These are phyloP conservation scores for Drosera spatulata DNA, from an alignment of 179 eudicot species.

Conservation along the genomic window DNA sequence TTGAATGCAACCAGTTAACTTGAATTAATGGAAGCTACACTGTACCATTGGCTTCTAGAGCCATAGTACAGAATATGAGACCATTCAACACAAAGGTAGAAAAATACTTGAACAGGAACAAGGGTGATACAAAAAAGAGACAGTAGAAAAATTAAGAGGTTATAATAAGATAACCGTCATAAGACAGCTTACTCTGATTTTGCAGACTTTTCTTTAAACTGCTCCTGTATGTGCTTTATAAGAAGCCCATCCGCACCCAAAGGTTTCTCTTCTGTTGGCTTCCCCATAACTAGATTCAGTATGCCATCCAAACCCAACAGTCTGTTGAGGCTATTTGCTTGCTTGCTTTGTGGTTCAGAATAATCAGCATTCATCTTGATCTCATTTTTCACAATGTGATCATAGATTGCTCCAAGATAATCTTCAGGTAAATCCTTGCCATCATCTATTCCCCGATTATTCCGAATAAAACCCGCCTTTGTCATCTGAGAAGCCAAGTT, in stretches of 20 bases:
- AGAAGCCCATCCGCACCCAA: constrained; percentile 84
- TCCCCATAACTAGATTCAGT: constrained; percentile 84
- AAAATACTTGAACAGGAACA: not conserved
- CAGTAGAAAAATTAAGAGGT: not conserved
- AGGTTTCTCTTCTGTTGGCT: constrained; percentile 88
- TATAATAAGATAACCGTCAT: not conserved
- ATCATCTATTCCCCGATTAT: constrained; percentile 95
- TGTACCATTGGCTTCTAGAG: no score
- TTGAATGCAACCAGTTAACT: no score
- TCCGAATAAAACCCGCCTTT: constrained; percentile 91
- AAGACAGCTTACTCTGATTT: constrained; percentile 76
- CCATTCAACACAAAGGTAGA: no score
- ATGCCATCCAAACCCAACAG: constrained; percentile 93
- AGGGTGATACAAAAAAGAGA: not conserved
- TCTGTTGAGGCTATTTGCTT: constrained; percentile 70
- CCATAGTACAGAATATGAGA: no score
- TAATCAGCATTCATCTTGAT: constrained; percentile 87
- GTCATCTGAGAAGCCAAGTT: constrained; percentile 49
- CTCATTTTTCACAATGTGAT: constrained; percentile 90
- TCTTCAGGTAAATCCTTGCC: constrained; percentile 97
- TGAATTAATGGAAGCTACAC: no score
- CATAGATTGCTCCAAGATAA: constrained; percentile 77
- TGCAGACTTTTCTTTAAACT: constrained; percentile 80
- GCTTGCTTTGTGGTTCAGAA: constrained; percentile 83
- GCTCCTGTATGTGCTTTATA: constrained; percentile 92